Evolutionary conservation across 2,329 filamentous ascomycete genomes (phyloP).

Genomic region (Fusarium coicis): DNA sequence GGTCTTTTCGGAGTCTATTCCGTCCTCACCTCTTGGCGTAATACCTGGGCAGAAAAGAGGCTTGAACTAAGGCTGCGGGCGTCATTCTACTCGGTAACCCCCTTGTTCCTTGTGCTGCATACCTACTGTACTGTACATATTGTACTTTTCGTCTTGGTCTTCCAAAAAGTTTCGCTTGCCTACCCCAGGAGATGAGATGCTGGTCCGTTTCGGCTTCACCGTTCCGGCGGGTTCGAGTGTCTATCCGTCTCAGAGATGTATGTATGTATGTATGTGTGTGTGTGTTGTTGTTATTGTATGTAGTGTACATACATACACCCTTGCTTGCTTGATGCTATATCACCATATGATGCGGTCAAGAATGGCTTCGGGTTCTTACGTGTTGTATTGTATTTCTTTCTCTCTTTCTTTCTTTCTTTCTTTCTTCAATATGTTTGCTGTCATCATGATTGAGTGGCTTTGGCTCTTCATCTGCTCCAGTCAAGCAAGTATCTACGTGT

Average conservation of each 20-base stretch:
- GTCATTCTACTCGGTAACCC: constrained; percentile 4
- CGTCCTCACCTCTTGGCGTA: constrained; percentile 15
- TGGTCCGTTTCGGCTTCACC: constrained; percentile 33
- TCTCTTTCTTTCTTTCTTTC: not conserved
- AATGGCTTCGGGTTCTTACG: constrained; percentile 17
- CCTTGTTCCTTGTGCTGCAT: not conserved
- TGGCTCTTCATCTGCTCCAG: not conserved
- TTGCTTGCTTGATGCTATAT: not conserved
- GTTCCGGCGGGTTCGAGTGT: constrained; percentile 15
- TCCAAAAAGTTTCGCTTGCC: not conserved
- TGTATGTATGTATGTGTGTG: not conserved
- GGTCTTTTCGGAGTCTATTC: constrained; percentile 22
- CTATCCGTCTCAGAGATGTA: not conserved
- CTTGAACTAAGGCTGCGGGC: constrained; percentile 14
- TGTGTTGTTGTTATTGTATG: not conserved
- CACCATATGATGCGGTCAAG: not conserved
- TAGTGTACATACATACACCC: not conserved
- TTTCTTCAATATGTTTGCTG: not conserved
- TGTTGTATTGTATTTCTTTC: not conserved
- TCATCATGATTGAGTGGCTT: not conserved
- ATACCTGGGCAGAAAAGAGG: constrained; percentile 3
- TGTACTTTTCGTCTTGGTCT: not conserved
- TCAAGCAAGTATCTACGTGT: not conserved
- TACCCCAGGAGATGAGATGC: constrained; percentile 1
- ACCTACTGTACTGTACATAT: not conserved